Evolutionary conservation across 2,329 filamentous ascomycete species (phyloP), one percentile per base, ranked within the genome.

Genomic region (Setomelanomma holmii): DNA sequence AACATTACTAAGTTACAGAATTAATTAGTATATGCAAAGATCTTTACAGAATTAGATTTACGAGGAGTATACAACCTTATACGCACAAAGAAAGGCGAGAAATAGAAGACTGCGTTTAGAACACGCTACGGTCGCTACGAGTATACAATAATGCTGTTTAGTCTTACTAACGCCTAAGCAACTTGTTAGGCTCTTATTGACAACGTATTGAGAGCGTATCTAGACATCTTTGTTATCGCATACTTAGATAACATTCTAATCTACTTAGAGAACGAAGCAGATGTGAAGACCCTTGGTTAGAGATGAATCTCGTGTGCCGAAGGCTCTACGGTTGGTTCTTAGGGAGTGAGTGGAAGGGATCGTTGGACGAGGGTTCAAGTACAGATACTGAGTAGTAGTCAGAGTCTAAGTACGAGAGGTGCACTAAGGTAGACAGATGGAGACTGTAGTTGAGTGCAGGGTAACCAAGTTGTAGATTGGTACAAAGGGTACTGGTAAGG

Each of bases 31-130:
- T 4, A 41, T 27, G 30, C 11, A 42, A 50, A 51, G 38, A 40
- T 51, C 22, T 56, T 56, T 34, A 56, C 14, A 35, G 39, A 5
- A 45, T 11, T 56, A 43, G 49, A 58, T 36, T n/a, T 58, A n/a
- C 10, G 20, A 46, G 48, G 34, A n/a, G 40, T 27, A 41, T 58
- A 49, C 30, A 40, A 54, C 27, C 27, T 44, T n/a, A 47, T 55
- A 11, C 34, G 40, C 2, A 58, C 56, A 16, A 42, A 38, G 7
- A 20, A 51, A 49, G 40, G 49, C 12, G 8, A 53, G 33, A 24
- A 59, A 49, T 53, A 40, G 44, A 59, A 53, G 21, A 59, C n/a
- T 22, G 36, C 19, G 22, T 56, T 53, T 23, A 16, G 27, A 23
- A 57, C 21, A 35, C 8, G 24, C 8, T 54, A 50, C 21, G 36